Evolutionary conservation across 306 rosid genomes (phyloP).

Genomic region (Fragaria iinumae): DNA sequence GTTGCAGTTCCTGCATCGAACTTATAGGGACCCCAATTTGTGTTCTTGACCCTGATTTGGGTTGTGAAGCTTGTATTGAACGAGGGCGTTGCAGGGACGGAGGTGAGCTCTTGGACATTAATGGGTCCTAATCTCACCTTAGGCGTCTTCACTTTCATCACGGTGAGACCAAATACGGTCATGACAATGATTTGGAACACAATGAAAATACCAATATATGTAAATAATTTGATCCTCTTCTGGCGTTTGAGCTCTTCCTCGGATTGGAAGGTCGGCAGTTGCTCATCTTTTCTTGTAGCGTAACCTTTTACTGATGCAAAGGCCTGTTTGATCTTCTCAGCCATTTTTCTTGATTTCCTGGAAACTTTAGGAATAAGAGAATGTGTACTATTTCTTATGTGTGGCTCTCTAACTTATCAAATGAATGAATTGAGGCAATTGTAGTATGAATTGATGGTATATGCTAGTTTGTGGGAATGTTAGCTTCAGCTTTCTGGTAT

Average conservation of each 20-base stretch:
- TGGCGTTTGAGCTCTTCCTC: slow-evolving; percentile 14
- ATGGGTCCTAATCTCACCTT: slow-evolving; percentile 2
- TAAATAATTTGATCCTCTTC: slow-evolving; percentile 5
- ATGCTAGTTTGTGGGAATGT: not conserved
- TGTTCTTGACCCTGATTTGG: slow-evolving; percentile 18
- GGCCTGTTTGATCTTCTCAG: slow-evolving; percentile 8
- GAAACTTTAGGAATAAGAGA: not conserved
- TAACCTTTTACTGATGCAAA: not conserved
- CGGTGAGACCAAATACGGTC: not conserved
- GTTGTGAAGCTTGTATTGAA: not conserved
- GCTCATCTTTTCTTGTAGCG: not conserved
- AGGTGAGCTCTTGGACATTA: not conserved
- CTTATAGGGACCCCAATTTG: slow-evolving; percentile 18
- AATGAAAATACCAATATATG: not conserved
- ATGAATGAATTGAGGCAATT: not conserved
- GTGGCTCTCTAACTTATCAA: not conserved
- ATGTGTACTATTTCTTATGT: not conserved
- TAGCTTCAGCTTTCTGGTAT: not conserved
- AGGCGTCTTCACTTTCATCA: slow-evolving; percentile 18
- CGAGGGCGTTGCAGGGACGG: not conserved
- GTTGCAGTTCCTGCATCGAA: not conserved
- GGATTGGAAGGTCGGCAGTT: not conserved
- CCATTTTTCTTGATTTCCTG: not conserved
- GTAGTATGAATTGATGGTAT: not conserved
- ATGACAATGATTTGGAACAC: slow-evolving; percentile 10